These are phyloP conservation scores for Prillingera fragicola DNA, from an alignment of 1,284 basidiomycete species.

Conservation along the genomic window DNA sequence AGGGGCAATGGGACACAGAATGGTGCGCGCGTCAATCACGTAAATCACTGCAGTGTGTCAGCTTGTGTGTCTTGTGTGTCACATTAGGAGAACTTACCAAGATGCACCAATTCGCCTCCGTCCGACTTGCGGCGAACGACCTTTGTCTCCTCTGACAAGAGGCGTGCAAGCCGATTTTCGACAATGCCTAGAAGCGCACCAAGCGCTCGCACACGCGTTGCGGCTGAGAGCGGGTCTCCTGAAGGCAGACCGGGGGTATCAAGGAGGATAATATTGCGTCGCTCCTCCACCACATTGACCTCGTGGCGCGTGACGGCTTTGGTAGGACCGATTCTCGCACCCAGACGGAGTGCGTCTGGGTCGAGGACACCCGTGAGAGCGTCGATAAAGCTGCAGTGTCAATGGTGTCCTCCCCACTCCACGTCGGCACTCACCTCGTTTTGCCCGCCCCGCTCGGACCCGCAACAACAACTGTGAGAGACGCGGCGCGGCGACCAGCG, in stretches of 20 bases:
- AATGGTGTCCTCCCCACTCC: not conserved
- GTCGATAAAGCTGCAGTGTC: slow-evolving; percentile 13
- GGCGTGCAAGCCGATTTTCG: slow-evolving; percentile 36
- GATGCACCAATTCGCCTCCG: slow-evolving; percentile 38
- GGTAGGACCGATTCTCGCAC: slow-evolving; percentile 5
- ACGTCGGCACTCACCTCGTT: slow-evolving; percentile 27
- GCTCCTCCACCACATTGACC: slow-evolving; percentile 2
- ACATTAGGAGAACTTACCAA: slow-evolving; percentile 24
- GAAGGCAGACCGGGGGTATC: slow-evolving; percentile 40
- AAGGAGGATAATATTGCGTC: slow-evolving; percentile 17
- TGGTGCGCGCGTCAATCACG: slow-evolving; percentile 36
- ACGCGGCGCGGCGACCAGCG: slow-evolving; percentile 19
- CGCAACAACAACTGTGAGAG: slow-evolving; percentile 36
- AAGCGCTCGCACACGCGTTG: slow-evolving; percentile 23
- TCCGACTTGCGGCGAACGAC: slow-evolving; percentile 32
- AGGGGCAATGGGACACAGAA: slow-evolving; percentile 15
- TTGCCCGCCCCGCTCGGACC: slow-evolving; percentile 39
- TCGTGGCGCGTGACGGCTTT: slow-evolving; percentile 13
- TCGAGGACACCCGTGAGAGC: slow-evolving; percentile 15
- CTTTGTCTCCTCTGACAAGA: slow-evolving; percentile 38
- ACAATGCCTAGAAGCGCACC: slow-evolving; percentile 30
- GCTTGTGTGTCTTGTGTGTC: not conserved
- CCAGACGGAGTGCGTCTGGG: slow-evolving; percentile 4
- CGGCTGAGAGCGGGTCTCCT: not conserved
- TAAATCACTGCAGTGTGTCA: slow-evolving; percentile 31